phyloP scores from a whole-genome alignment of 106 monocot genomes.

The Chionographis japonica region DNA sequence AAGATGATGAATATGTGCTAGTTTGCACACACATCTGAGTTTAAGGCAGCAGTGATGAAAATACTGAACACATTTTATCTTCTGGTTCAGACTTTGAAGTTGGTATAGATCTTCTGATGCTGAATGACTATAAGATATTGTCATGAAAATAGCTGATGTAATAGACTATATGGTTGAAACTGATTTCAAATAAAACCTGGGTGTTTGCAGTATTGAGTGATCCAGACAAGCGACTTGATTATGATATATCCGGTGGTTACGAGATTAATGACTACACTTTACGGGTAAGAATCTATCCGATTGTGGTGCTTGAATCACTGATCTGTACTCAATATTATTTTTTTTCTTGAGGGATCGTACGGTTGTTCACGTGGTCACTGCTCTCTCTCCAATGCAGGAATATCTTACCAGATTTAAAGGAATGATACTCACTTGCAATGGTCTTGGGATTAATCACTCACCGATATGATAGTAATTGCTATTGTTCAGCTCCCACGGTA shows the following conservation, averaged over 20 bases:
- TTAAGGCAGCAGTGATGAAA: no score
- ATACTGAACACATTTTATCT: no score
- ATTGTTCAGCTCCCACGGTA: no score
- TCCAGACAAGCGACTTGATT: constrained; percentile 55
- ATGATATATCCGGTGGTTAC: constrained; percentile 53
- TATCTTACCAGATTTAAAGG: constrained; percentile 77
- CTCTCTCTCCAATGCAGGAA: constrained; percentile 35
- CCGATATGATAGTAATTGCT: constrained; percentile 25
- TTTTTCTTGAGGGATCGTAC: not conserved
- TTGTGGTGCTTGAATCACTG: not conserved
- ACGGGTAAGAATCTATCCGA: constrained; percentile 29
- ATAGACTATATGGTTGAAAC: not conserved
- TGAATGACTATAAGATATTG: not conserved
- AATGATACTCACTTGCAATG: constrained; percentile 85
- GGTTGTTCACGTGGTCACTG: not conserved
- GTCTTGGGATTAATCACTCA: constrained; percentile 59
- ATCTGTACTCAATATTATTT: not conserved
- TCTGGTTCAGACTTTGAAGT: not conserved
- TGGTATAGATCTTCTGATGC: not conserved
- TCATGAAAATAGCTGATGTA: not conserved
- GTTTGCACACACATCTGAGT: no score
- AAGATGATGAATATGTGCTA: no score
- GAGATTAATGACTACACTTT: constrained; percentile 49
- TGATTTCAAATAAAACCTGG: not conserved
- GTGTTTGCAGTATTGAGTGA: constrained; percentile 57